Conservation (phyloP, 306 rosid species). For the Benincasa hispida region DNA sequence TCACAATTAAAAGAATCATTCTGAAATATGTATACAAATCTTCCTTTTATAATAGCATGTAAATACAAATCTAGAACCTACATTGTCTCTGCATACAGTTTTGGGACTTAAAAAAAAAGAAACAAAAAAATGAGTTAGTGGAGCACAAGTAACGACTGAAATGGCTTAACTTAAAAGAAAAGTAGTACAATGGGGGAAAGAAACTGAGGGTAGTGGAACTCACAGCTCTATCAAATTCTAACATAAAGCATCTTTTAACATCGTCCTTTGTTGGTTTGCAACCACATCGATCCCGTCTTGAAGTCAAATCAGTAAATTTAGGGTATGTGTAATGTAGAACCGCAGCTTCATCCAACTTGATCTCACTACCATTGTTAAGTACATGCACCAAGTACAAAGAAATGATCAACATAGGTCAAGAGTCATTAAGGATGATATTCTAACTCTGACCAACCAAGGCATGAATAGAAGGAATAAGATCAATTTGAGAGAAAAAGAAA, state of each 20-base stretch:
- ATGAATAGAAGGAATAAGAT: background rate
- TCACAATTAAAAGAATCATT: background rate
- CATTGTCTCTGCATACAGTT: background rate
- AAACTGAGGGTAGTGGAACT: constrained; percentile 18
- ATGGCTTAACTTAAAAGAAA: background rate
- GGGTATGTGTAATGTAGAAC: constrained; percentile 93
- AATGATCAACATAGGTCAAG: background rate
- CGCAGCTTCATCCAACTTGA: constrained; percentile 96
- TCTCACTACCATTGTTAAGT: constrained; percentile 37
- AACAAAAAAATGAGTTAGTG: background rate
- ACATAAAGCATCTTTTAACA: constrained; percentile 97
- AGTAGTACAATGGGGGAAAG: background rate
- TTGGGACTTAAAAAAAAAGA: background rate
- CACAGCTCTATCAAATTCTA: constrained; percentile 96
- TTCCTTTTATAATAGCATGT: background rate
- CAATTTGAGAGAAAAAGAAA: background rate
- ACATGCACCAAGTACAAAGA: background rate
- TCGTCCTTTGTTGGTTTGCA: constrained; percentile 96
- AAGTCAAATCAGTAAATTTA: constrained; percentile 82
- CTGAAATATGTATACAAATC: background rate
- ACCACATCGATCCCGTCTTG: constrained; percentile 94
- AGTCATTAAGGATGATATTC: background rate
- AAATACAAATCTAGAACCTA: constrained; percentile 1
- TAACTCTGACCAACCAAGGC: background rate
- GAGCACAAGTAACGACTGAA: background rate